Base-by-base conservation (phyloP, 1,284 basidiomycete genomes). In the Cutaneotrichosporon sp. region DNA sequence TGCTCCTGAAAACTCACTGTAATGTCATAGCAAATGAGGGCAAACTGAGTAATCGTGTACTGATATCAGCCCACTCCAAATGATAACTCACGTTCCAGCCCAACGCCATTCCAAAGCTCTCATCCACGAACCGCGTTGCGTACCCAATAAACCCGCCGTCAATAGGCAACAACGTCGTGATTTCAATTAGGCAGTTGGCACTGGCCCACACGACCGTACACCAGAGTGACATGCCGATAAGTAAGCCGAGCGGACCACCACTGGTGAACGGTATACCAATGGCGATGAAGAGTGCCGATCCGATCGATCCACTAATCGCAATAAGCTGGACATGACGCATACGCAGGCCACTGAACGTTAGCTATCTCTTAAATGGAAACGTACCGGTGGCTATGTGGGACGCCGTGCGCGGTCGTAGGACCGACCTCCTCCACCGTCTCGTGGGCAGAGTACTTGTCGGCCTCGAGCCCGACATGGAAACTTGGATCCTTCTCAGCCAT, bases 251-350 rank as follows among this genome's bases (percentile, higher is more conserved):
- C 1, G 73, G 73, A 7, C 73, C 73, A 16, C 60, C 69, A n/a
- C 52, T 49, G 21, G 68, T 69, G 26, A 74, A 62, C 13, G 69
- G 65, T 2, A 26, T 51, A 5, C 71, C 72, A 56, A 72, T 74
- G 31, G 63, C 58, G n/a, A 73, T 63, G 57, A 74, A 74, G 18
- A 74, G 46, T 3, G 63, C 69, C 1, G 67, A 38, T 18, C 71
- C 71, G 57, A 53, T 53, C 30, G 51, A 74, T 63, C 13, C 67
- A 60, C 18, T 70, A 59, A 74, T 72, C 52, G 71, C 69, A 18
- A 71, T 68, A 9, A 74, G 62, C 62, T 72, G 71, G 22, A 74
- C 46, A 55, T 74, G 71, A n/a, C 72, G 65, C 65, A 70, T 67
- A 9, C 62, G 59, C 18, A 72, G 68, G 42, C 70, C 70, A 4